These are phyloP conservation scores for Pyrenophora seminiperda DNA, from an alignment of 2,329 filamentous ascomycete genomes.

Conservation along the genomic window DNA sequence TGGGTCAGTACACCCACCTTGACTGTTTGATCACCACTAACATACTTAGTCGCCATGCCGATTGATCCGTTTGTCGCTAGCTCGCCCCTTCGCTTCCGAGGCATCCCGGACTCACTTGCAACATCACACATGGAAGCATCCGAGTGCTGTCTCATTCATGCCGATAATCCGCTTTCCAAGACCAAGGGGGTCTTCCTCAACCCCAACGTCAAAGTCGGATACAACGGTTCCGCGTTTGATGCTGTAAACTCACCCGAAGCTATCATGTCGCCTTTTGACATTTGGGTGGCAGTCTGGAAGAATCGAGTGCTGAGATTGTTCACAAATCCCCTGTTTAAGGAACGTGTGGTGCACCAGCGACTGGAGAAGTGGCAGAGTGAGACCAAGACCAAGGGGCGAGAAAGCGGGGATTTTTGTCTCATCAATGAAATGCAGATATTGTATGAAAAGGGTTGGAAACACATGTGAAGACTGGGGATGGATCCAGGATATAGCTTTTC, in stretches of 20 bases:
- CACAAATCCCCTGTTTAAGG: slow-evolving; percentile 18
- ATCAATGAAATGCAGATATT: slow-evolving; percentile 50
- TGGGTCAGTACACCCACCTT: slow-evolving; percentile 43
- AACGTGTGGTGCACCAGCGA: slow-evolving; percentile 14
- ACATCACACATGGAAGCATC: slow-evolving; percentile 70
- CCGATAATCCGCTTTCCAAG: slow-evolving; percentile 66
- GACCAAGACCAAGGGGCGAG: slow-evolving; percentile 14
- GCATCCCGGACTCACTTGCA: slow-evolving; percentile 65
- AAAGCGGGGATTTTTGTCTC: slow-evolving; percentile 41
- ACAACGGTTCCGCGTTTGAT: slow-evolving; percentile 52
- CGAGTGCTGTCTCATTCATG: slow-evolving; percentile 79
- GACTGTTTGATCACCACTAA: neutral
- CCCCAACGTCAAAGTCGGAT: slow-evolving; percentile 70
- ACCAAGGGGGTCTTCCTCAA: slow-evolving; percentile 68
- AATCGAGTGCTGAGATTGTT: slow-evolving; percentile 17
- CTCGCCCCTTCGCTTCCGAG: slow-evolving; percentile 64
- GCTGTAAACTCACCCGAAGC: slow-evolving; percentile 14
- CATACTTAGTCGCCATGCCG: slow-evolving; percentile 40
- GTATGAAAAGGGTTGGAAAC: slow-evolving; percentile 44
- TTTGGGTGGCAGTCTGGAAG: slow-evolving; percentile 19
- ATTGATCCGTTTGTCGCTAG: slow-evolving; percentile 30
- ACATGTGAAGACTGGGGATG: slow-evolving; percentile 31
- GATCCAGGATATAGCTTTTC: neutral
- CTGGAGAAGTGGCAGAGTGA: slow-evolving; percentile 13
- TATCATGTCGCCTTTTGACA: slow-evolving; percentile 14